These are phyloP conservation scores for thale cress (Arabidopsis thaliana) DNA, from an alignment of 345 rosid genomes.

Conservation along the genomic window DNA sequence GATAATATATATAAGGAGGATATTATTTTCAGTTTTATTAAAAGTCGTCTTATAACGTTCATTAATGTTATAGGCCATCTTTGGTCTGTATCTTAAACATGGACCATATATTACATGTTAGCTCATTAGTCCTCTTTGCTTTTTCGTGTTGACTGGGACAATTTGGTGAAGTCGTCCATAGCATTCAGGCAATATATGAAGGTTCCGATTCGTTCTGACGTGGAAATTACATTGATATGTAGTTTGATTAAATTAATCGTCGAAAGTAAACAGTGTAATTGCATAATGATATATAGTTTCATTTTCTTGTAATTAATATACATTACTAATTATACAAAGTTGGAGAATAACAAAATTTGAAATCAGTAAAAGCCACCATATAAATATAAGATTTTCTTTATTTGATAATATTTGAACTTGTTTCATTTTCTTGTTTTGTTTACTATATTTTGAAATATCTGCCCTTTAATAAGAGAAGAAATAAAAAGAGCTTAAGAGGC, in stretches of 20 bases:
- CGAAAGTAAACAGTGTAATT: neutral
- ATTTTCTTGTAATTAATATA: neutral
- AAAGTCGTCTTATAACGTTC: neutral
- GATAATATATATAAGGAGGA: constrained; percentile 8
- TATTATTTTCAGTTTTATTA: neutral
- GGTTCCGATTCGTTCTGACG: neutral
- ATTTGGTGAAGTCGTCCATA: constrained; percentile 13
- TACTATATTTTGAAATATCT: neutral
- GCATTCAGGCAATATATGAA: neutral
- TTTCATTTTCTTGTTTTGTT: neutral
- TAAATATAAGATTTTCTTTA: neutral
- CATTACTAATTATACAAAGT: neutral
- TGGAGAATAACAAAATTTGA: neutral
- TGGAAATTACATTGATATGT: neutral
- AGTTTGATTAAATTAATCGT: neutral
- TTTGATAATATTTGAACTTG: neutral
- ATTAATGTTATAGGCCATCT: neutral
- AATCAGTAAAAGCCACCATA: neutral
- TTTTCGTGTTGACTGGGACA: constrained; percentile 15
- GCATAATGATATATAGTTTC: neutral
- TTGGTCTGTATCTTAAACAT: neutral
- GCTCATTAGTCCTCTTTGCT: neutral
- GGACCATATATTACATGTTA: neutral
- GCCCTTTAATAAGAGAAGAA: neutral
- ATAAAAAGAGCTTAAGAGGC: no score